Evolutionary conservation across 495 filamentous ascomycete genomes (phyloP), one percentile per base, ranked within the genome.

Genomic region (Talaromyces adpressus): DNA sequence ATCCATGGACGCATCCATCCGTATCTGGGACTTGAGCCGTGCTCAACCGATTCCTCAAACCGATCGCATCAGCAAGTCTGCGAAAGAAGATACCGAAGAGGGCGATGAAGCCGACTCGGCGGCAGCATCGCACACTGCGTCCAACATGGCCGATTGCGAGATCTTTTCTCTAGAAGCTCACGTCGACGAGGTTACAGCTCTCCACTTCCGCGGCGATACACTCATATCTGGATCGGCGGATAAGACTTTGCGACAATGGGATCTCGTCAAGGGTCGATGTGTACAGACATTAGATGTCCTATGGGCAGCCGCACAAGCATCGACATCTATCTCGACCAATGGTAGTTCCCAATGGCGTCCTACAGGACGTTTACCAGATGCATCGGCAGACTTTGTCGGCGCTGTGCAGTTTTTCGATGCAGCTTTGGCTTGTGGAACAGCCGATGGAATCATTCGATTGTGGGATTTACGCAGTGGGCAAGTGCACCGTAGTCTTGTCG

Each of bases 231-330:
- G 94, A 14, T 98, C 94, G 4, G 88, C 95, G 6, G 94, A 98
- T 74, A 98, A 98, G 80, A 98, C 94, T 3, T 76, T 98, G 49
- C 85, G 94, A 53, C 94, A 99, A 75, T 99, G 94, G 94, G 94
- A 99, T 82, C 78, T 99, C 34, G 89, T 90, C 64, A 96, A 91
- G 70, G 94, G 94, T 7, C 89, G 95, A 58, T 98, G 94, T 73
- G 91, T 98, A 32, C 94, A 99, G 75, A 99, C 94, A 1, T 79
- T 99, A 29, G 94, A 99, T 75, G 93, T 99, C n/a, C 87, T 99
- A 67, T 99, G 94, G 94, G 94, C 94, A 4, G 91, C 94, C 1
- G 92, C 94, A 2, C 95, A 98, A 72, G 92, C 91, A 27, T 90
- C 88, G 8, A 85, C 91, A 32, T 82, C 82, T 8, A 80, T 87